These are phyloP conservation scores for Moringa oleifera DNA, from an alignment of 345 rosid species.

Conservation along the genomic window DNA sequence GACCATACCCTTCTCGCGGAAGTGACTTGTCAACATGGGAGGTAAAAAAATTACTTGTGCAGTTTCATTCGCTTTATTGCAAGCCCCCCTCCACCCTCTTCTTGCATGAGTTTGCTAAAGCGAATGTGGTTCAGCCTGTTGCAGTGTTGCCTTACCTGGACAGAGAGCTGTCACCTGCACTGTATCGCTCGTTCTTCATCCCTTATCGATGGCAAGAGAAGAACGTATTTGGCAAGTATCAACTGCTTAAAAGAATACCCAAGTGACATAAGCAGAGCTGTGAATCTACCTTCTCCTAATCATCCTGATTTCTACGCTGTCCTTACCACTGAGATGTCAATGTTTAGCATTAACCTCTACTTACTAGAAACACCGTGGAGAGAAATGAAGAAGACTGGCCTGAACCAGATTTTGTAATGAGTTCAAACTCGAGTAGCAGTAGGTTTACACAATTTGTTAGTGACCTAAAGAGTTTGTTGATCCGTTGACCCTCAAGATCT, in stretches of 20 bases:
- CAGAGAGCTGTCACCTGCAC: conserved; percentile 84
- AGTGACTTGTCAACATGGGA: conserved; percentile 87
- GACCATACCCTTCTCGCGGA: conserved; percentile 68
- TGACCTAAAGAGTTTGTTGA: too few relatives aligned
- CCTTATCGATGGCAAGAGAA: conserved; percentile 77
- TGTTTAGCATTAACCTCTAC: neutral
- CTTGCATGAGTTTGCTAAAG: neutral
- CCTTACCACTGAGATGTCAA: neutral
- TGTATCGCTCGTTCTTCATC: conserved; percentile 82
- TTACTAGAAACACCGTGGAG: too few relatives aligned
- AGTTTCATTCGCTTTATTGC: neutral
- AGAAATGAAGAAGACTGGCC: too few relatives aligned
- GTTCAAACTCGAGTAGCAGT: too few relatives aligned
- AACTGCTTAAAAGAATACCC: conserved; percentile 44
- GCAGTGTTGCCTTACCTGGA: conserved; percentile 85
- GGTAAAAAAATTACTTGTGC: conserved; percentile 27
- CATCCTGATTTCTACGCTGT: neutral
- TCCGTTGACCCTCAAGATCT: too few relatives aligned
- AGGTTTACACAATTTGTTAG: too few relatives aligned
- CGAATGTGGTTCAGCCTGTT: conserved; percentile 38
- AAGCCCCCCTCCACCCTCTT: neutral
- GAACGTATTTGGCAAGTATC: conserved; percentile 90
- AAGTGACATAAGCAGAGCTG: conserved; percentile 11
- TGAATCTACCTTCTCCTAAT: neutral
- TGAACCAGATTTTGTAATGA: too few relatives aligned